Base-by-base conservation (phyloP, 805 yeast genomes). In the Kazachstania kunashirensis region DNA sequence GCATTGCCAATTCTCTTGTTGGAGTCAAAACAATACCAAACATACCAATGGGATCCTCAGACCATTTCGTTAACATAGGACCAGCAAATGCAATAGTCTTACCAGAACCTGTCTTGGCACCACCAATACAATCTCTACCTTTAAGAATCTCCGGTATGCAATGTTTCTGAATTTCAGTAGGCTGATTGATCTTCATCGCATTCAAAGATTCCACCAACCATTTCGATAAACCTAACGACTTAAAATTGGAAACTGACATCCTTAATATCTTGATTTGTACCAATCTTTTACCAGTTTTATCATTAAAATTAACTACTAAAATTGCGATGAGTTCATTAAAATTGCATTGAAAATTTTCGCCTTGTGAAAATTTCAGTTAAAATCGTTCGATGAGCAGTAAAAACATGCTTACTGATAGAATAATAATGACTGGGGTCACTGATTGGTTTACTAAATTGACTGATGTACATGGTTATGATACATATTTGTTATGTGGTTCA, bases 61-160 rank as follows among this genome's bases (percentile, higher is more conserved):
- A 83, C 96, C 97, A 92, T 52, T 80, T 71, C 1, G 94, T 76
- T 38, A 92, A 66, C 84, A 92, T 89, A 2, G 98, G 98, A n/a
- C 85, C 94, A 1, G 89, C 97, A 69, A 92, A 92, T 1, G 97
- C 96, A 16, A 92, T 77, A 2, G 98, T 92, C 57, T 92, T 92
- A 72, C 98, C 98, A 13, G 94, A 80, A 61, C 98, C 98, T 0
- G 98, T 92, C 58, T 83, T 83, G 23, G 98, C 98, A 29, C 98
- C 98, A 35, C 98, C 99, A 36, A 92, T 89, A 61, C 96, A 88
- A 57, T 88, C 95, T 47, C 78, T 47, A 29, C 72, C 96, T 29
- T 67, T 68, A 26, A 92, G 55, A 39, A 92, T 83, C 39, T 79
- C 73, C 1, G 97, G 97, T 32, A 92, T 89, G 55, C 96, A 85